These are phyloP conservation scores for Beauveria bassiana DNA, from an alignment of 2,329 filamentous ascomycete species.

Conservation along the genomic window DNA sequence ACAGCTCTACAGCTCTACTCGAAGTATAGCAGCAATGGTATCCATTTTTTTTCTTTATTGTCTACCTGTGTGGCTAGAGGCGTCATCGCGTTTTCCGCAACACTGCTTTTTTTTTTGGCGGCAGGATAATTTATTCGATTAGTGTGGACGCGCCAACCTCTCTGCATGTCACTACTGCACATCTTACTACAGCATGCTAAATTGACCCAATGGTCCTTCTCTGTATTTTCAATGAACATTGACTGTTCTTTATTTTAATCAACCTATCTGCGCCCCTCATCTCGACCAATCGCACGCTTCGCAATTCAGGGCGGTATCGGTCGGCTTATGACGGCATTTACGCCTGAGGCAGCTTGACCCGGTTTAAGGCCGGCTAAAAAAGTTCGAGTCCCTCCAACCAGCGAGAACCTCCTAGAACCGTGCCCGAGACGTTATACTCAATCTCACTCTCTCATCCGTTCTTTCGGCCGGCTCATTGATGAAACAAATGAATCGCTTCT, in stretches of 20 bases:
- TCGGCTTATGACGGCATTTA: slow-evolving; percentile 21
- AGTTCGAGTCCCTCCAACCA: slow-evolving; percentile 9
- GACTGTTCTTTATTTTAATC: not conserved
- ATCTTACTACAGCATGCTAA: not conserved
- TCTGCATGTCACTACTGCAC: not conserved
- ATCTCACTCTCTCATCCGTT: not conserved
- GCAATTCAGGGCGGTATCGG: slow-evolving; percentile 3
- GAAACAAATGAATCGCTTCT: slow-evolving; percentile 22
- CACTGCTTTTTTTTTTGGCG: not conserved
- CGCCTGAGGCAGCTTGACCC: slow-evolving; percentile 18
- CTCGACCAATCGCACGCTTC: not conserved
- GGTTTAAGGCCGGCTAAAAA: slow-evolving; percentile 15
- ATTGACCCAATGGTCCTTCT: not conserved
- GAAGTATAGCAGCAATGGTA: not conserved
- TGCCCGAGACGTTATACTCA: slow-evolving; percentile 3
- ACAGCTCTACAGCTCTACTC: not conserved
- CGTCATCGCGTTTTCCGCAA: not conserved
- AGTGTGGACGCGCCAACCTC: not conserved
- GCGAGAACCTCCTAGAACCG: slow-evolving; percentile 6
- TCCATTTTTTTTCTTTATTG: not conserved
- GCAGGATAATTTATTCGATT: not conserved
- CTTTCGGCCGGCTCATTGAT: not conserved
- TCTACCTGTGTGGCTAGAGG: not conserved
- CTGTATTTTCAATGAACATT: not conserved
- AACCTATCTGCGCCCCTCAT: not conserved